These are phyloP conservation scores for Yamadazyma olivae DNA, from an alignment of 805 yeast species.

Conservation along the genomic window DNA sequence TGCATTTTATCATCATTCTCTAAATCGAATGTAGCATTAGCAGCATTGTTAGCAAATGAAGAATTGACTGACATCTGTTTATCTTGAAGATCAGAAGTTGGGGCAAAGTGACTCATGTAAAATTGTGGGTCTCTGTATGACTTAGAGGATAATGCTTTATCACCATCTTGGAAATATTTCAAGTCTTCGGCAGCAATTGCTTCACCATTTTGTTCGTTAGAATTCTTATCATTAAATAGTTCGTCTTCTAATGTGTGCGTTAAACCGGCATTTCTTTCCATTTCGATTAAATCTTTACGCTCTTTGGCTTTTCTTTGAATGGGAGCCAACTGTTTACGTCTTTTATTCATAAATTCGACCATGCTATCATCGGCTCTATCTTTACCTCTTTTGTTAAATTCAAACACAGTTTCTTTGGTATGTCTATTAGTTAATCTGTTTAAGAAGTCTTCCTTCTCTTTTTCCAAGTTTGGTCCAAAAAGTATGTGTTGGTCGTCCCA, in stretches of 20 bases:
- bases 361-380: slow-evolving; percentile 56
- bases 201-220: slow-evolving; percentile 45
- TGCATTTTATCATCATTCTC: slow-evolving; percentile 72
- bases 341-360: slow-evolving; percentile 77
- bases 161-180: slow-evolving; percentile 53
- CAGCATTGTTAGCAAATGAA: slow-evolving; percentile 81
- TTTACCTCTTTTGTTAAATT: slow-evolving; percentile 55
- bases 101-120: slow-evolving; percentile 88
- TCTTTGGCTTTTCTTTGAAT: slow-evolving; percentile 78
- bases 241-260: slow-evolving; percentile 75
- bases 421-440: slow-evolving; percentile 66
- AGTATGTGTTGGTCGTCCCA: slow-evolving; percentile 89
- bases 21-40: slow-evolving; percentile 82
- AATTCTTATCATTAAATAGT: slow-evolving; percentile 47
- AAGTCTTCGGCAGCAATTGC: slow-evolving; percentile 45
- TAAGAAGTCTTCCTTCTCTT: slow-evolving; percentile 69
- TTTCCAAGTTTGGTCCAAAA: slow-evolving; percentile 73
- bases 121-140: slow-evolving; percentile 73
- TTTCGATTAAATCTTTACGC: slow-evolving; percentile 61
- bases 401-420: slow-evolving; percentile 90
- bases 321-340: slow-evolving; percentile 87
- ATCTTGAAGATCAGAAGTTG: slow-evolving; percentile 75
- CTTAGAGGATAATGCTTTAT: slow-evolving; percentile 26
- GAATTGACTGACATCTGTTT: slow-evolving; percentile 55
- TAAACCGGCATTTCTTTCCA: slow-evolving; percentile 73